Evolutionary conservation across 805 yeast species (phyloP), one percentile per base, ranked within the genome.

Genomic region (Saccharomycopsis sp.): DNA sequence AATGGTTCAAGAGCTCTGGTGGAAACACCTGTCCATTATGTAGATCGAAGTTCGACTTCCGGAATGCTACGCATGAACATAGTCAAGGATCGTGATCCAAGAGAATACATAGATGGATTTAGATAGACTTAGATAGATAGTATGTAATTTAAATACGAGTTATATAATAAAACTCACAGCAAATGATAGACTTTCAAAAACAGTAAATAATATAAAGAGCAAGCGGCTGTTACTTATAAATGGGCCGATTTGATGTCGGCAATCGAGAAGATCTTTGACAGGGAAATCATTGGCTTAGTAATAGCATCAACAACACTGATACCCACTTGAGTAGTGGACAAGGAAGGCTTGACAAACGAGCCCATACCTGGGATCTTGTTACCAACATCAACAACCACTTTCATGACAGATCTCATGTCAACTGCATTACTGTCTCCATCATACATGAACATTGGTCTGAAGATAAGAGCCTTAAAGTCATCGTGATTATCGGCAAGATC

Each of bases 1-100:
- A 92, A 70, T 94, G 99, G 99, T 94, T 94, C 74, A 89, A 89
- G 75, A 91, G 96, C 64, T 88, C 96, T 14, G 96, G 94, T 47
- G 81, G 89, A 57, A 88, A 89, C 64, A 87, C 97, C 1, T 94
- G 99, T 75, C 99, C 99, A 47, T 75, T 94, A 68, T 94, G 99
- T 74, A 86, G 99, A 67, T 73, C 84, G 17, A 71, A 82, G 1
- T 84, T 85, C 66, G 78, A 77, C 63, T 81, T 81, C 65, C 73
- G 73, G 51, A 53, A 7, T n/a, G n/a, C n/a, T n/a, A n/a, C 12
- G 12, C 44, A 50, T 17, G 38, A 29, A 52, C 29, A 52, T 29
- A 12, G 12, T 5, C 38, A 29, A 12, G 38, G 38, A 12, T 29
- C 9, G 12, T 29, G 38, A 12, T 5, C 9, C n/a, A n/a, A n/a